Conservation (phyloP, 1,139 yeast genomes). For the Saccharomyces hybrid region DNA sequence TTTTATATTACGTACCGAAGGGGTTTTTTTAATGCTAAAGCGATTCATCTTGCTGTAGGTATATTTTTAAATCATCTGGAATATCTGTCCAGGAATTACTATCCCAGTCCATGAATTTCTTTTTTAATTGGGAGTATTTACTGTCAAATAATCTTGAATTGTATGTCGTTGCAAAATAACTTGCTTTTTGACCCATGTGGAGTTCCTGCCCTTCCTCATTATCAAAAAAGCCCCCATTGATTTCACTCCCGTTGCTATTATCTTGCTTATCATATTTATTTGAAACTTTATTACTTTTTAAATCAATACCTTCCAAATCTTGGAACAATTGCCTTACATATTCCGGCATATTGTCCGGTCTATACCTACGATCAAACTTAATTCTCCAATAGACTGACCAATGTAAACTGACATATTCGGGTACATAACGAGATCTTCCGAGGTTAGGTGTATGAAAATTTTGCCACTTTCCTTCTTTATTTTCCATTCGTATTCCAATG, state of each 20-base stretch:
- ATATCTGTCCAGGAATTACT: conserved; percentile 32
- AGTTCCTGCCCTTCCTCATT: background rate
- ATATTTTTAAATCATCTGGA: conserved; percentile 37
- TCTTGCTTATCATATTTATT: background rate
- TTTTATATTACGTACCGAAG: background rate
- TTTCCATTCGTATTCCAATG: conserved; percentile 43
- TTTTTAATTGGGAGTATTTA: conserved; percentile 16
- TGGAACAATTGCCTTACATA: conserved; percentile 25
- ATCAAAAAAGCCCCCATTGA: background rate
- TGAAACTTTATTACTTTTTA: conserved; percentile 5
- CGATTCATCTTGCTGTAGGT: conserved; percentile 7
- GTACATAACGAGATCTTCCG: conserved; percentile 45
- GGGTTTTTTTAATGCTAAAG: background rate
- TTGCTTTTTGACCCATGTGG: background rate
- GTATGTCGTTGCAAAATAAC: background rate
- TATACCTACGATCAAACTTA: conserved; percentile 39
- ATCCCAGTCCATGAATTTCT: conserved; percentile 29
- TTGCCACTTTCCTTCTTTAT: conserved; percentile 41
- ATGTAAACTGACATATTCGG: conserved; percentile 42
- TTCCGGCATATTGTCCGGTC: conserved; percentile 40
- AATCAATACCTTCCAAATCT: conserved; percentile 24
- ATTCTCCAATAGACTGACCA: conserved; percentile 58
- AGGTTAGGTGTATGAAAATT: conserved; percentile 44
- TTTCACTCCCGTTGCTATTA: background rate
- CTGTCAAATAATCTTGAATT: background rate